Percentiles rank a stretch among this genome's conserved stretches.
Conservation (phyloP, 2,329 filamentous ascomycete genomes). For the Sporothrix euskadiensis region DNA sequence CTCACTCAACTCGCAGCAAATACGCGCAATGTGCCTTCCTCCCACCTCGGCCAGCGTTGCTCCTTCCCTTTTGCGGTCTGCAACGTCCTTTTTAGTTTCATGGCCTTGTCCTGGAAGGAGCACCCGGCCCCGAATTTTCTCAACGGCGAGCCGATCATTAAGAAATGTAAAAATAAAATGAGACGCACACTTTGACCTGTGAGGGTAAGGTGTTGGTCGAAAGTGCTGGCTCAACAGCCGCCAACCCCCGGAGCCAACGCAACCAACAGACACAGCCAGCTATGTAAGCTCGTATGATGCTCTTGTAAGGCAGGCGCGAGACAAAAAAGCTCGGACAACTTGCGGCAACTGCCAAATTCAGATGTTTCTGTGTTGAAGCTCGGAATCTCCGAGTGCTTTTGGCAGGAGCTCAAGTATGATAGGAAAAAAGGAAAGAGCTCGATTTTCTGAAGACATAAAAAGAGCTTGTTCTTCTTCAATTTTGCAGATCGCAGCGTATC, state of each 20-base stretch:
- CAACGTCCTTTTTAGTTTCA: no score
- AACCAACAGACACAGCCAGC: not conserved
- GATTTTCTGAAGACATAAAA: not conserved
- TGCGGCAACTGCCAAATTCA: not conserved
- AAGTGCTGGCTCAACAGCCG: not conserved
- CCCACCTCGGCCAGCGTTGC: not conserved
- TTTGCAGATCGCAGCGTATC: not conserved
- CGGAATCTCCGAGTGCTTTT: not conserved
- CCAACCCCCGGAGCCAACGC: not conserved
- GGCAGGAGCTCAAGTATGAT: not conserved
- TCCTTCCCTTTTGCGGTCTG: constrained; percentile 14
- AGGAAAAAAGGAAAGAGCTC: not conserved
- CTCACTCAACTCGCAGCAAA: not conserved
- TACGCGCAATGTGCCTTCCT: not conserved
- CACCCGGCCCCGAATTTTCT: not conserved
- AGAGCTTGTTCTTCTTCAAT: not conserved
- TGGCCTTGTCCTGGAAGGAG: not conserved
- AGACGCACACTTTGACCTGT: not conserved
- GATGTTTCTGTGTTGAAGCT: not conserved
- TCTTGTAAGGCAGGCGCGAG: not conserved
- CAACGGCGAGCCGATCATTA: not conserved
- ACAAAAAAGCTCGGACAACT: not conserved
- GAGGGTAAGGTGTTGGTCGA: not conserved
- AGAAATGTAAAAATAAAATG: not conserved
- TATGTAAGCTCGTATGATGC: not conserved